These are phyloP conservation scores for Fusarium domesticum DNA, from an alignment of 2,329 filamentous ascomycete species.

Conservation along the genomic window DNA sequence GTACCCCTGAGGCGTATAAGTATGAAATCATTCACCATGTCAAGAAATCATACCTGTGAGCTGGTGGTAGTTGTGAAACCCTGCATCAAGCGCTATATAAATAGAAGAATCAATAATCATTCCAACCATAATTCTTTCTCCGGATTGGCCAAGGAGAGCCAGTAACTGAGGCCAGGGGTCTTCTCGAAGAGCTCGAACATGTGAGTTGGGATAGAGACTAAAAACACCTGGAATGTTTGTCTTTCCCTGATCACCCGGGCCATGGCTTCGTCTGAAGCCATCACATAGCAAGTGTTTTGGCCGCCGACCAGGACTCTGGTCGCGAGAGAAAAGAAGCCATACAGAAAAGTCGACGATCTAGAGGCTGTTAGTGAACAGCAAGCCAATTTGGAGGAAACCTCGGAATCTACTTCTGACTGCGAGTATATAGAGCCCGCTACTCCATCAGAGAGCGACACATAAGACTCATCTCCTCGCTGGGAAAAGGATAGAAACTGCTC, in stretches of 20 bases:
- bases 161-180: conserved; percentile 74
- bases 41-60: conserved; percentile 62
- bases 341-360: conserved; percentile 76
- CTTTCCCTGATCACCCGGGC: conserved; percentile 27
- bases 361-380: conserved; percentile 11
- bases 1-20: conserved; percentile 40
- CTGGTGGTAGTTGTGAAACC: conserved; percentile 69
- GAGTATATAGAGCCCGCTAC: conserved; percentile 46
- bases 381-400: too few relatives aligned
- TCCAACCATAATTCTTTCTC: conserved; percentile 73
- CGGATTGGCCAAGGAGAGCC: conserved; percentile 68
- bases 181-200: conserved; percentile 65
- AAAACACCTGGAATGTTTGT: conserved; percentile 64
- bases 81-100: conserved; percentile 61
- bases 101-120: conserved; percentile 75
- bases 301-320: conserved; percentile 43
- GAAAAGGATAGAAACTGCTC: conserved; percentile 60
- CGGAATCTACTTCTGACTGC: conserved; percentile 58
- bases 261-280: conserved; percentile 62
- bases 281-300: conserved; percentile 78
- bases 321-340: conserved; percentile 69
- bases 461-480: conserved; percentile 58
- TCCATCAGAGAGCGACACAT: conserved; percentile 50
- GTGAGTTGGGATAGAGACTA: conserved; percentile 63
- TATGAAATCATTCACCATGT: background rate